Base-by-base conservation (phyloP, 495 filamentous ascomycete species). In the Peziza echinospora region DNA sequence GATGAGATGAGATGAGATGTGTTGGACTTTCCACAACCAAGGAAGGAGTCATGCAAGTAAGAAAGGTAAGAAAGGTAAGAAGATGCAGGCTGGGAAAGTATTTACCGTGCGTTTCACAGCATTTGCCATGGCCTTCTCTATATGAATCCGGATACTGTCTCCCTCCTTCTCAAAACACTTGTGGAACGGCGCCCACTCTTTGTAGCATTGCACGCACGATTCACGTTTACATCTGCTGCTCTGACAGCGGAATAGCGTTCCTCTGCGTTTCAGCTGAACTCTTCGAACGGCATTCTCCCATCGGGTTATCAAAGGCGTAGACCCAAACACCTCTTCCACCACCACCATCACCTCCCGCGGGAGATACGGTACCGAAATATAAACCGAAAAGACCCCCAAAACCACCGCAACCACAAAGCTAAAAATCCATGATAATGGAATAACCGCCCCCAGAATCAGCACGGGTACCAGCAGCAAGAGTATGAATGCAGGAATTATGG, bases 101-200 rank as follows among this genome's bases (percentile, higher is more conserved):
- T 23, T 6, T 47, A 55, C 53, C 34, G 86, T 93, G 34, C 89
- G 82, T 63, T 97, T 97, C 51, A 97, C 75, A 11, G 89, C 89
- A 45, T 84, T 76, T 30, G 85, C 87, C 65, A 86, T 84, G 19
- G 86, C 86, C 45, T 78, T 75, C 62, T 94, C 89, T 47, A 94
- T 76, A 49, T 85, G 80, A 5, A 81, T 82, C 23, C 87, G 80
- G 24, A 93, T 72, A 16, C 84, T 77, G 17, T 80, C 70, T 0
- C 64, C 62, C 23, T 76, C 64, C 3, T 72, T 71, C 45, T 76
- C 71, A 58, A 73, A 73, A 60, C 78, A 82, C 44, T 67, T 63
- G 52, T 83, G 78, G 5, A 76, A 74, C 50, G 80, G 76, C 16
- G 63, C 65, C 78, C 78, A 83, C 24, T 66, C 56, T 45, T 73